Base-by-base conservation (phyloP, 495 filamentous ascomycete genomes). In the Aspergillus ellipticus region DNA sequence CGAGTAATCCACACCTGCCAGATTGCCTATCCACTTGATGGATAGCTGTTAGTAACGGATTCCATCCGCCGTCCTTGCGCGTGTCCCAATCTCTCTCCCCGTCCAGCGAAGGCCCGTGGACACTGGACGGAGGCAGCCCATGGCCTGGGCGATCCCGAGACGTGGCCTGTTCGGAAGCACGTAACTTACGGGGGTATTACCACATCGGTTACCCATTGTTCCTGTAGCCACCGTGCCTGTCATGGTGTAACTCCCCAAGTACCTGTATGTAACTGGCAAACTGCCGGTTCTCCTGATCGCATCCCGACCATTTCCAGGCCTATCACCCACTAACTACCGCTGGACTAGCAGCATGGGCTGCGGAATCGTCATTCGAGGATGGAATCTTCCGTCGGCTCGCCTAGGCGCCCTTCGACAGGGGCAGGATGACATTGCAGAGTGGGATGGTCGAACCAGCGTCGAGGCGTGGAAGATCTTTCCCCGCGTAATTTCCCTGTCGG, bases 111-210 rank as follows among this genome's bases (percentile, higher is more conserved):
- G 24, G 35, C 35, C 11, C 1, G 31, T 33, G 31, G 31, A 33
- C 31, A 33, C 10, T 13, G 35, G 20, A 54, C 43, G 54, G 53
- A 53, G 61, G 62, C 59, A 16, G 20, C 45, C 45, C 22, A 13
- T 17, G 45, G 45, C 28, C 45, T 26, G 45, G 22, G 28, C 45
- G 9, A 48, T 29, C 28, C 22, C 28, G 45, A 48, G 65, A 67
- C 62, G 65, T 67, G 65, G 65, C 65, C 65, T 67, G 65, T 67
- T 67, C 65, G 35, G 43, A 19, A 45, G 37, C 17, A 42, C 10
- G 35, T 39, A 39, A 39, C 5, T 39, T 51, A 33, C 46, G 59
- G 58, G 50, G 33, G 41, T 58, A 54, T 29, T n/a, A 42, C 42
- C 42, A 16, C 51, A 29, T 31, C 46, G 21, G n/a, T n/a, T n/a